These are phyloP conservation scores for Sclerotinia spermophila DNA, from an alignment of 2,329 filamentous ascomycete genomes.

Conservation along the genomic window DNA sequence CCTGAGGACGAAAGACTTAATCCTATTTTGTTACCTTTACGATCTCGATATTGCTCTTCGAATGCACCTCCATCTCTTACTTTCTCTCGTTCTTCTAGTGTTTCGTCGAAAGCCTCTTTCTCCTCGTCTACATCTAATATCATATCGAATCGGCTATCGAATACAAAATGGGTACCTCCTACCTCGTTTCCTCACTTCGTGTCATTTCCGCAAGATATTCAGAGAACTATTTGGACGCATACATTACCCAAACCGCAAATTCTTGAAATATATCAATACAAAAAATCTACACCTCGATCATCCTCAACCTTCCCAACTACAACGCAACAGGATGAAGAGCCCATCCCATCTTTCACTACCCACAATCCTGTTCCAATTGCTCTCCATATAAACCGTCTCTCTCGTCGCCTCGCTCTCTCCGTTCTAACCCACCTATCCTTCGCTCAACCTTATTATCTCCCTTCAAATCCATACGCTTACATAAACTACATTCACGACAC, in stretches of 20 bases:
- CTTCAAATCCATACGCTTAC: slow-evolving; percentile 10
- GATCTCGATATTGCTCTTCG: background rate
- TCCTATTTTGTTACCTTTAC: background rate
- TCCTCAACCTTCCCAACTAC: background rate
- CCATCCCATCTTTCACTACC: background rate
- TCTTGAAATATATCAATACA: background rate
- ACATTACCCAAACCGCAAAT: background rate
- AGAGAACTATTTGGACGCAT: slow-evolving; percentile 3
- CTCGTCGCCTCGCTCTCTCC: slow-evolving; percentile 1
- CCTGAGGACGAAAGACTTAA: background rate
- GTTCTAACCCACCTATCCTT: background rate
- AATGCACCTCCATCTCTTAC: background rate
- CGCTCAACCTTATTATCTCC: slow-evolving; percentile 7
- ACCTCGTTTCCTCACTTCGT: slow-evolving; percentile 8
- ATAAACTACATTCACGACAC: background rate
- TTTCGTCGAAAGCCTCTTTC: background rate
- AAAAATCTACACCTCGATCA: background rate
- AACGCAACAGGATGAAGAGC: background rate
- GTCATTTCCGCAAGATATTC: slow-evolving; percentile 1
- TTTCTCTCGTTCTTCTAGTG: slow-evolving; percentile 8
- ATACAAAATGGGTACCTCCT: background rate
- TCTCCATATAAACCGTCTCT: background rate
- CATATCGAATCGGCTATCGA: background rate
- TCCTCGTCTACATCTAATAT: background rate
- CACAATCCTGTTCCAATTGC: background rate